These are phyloP conservation scores for Cadophora malorum DNA, from an alignment of 2,329 filamentous ascomycete species.

Conservation along the genomic window DNA sequence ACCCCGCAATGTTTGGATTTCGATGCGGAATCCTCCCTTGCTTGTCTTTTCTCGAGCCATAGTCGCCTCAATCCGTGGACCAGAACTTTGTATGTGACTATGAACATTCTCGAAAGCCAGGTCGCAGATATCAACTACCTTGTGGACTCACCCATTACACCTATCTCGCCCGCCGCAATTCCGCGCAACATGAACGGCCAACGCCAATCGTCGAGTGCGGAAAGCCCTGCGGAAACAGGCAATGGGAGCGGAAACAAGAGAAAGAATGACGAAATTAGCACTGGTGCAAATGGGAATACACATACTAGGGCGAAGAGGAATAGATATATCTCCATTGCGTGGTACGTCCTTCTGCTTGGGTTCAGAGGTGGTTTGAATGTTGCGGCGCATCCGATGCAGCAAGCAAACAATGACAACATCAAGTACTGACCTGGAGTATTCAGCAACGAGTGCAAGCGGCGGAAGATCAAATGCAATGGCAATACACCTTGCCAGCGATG, in stretches of 20 bases:
- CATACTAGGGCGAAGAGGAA: constrained; percentile 47
- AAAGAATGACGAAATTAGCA: constrained; percentile 37
- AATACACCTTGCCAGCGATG: constrained; percentile 72
- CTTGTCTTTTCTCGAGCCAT: background rate
- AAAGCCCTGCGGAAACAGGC: constrained; percentile 42
- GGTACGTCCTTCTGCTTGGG: constrained; percentile 35
- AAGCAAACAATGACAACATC: background rate
- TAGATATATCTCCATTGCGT: constrained; percentile 47
- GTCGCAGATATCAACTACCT: constrained; percentile 45
- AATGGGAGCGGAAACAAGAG: constrained; percentile 44
- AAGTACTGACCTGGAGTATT: constrained; percentile 19
- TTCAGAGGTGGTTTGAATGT: background rate
- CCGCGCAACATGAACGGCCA: constrained; percentile 39
- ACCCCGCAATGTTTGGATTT: constrained; percentile 25
- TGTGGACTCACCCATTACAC: constrained; percentile 41
- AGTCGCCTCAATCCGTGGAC: background rate
- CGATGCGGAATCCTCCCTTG: constrained; percentile 4
- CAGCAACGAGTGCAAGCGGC: constrained; percentile 75
- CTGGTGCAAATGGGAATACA: constrained; percentile 29
- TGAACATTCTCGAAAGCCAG: constrained; percentile 46
- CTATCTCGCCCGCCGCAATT: constrained; percentile 26
- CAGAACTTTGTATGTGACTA: constrained; percentile 40
- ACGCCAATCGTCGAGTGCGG: constrained; percentile 40
- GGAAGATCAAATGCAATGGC: constrained; percentile 78
- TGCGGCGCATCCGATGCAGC: background rate